phyloP scores from a whole-genome alignment of 1,284 basidiomycete genomes.

The Cryptococcus hybrid region DNA sequence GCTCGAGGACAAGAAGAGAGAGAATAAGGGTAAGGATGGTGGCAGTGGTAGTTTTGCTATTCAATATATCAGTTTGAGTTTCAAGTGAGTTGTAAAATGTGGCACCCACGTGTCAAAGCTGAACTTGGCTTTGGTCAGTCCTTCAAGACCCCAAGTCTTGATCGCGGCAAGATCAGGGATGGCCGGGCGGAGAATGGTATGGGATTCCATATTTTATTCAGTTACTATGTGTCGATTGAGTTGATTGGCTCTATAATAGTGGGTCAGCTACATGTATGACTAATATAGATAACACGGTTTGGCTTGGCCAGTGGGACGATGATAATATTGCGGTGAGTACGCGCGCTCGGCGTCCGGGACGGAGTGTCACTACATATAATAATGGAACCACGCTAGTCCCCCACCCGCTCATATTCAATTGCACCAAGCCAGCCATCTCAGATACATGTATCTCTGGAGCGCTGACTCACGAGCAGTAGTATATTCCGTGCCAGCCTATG shows the following conservation, averaged over 20 bases:
- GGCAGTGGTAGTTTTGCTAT: constrained; percentile 44
- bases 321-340: too few species aligned
- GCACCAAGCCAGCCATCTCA: too few species aligned
- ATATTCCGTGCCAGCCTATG: too few species aligned
- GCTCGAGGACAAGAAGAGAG: constrained; percentile 52
- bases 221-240: not conserved
- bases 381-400: too few species aligned
- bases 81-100: not conserved
- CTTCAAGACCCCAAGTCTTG: constrained; percentile 43
- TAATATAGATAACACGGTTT: too few species aligned
- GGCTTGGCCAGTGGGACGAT: too few species aligned
- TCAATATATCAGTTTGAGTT: not conserved
- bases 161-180: constrained; percentile 35
- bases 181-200: constrained; percentile 39
- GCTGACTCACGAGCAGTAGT: too few species aligned
- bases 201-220: constrained; percentile 23
- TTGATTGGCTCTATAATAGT: not conserved
- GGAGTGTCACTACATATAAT: too few species aligned
- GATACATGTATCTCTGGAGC: too few species aligned
- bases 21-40: constrained; percentile 45
- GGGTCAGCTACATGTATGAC: not conserved
- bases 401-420: too few species aligned
- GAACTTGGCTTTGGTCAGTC: constrained; percentile 37
- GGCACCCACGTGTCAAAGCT: constrained; percentile 41
- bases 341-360: too few species aligned